Evolutionary conservation across 495 filamentous ascomycete species (phyloP), one percentile per base, ranked within the genome.

Genomic region (Ramalina intermedia): DNA sequence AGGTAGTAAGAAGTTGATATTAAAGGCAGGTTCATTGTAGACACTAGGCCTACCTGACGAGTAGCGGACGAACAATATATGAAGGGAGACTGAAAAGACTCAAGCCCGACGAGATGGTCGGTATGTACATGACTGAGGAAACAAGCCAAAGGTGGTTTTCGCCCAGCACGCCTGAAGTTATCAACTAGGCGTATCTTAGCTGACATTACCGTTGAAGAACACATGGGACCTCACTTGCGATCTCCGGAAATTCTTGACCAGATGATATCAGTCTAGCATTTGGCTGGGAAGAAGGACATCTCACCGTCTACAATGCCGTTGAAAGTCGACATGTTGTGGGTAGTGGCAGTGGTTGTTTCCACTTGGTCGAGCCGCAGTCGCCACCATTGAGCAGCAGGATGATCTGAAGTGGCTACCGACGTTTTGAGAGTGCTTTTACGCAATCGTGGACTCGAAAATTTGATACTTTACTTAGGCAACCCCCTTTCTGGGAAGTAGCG

Each of bases 71-170:
- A 95, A 64, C 89, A 95, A 62, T 94, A 94, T 41, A 96, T 76
- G 55, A 93, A 94, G 0, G 85, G 82, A 21, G 82, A 72, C 33
- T 75, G 75, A 43, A 84, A 71, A 43, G 69, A 79, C 58, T 95
- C 90, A 24, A 96, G 72, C 1, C 90, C 90, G 49, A 74, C 75
- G 6, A 95, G 73, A 63, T 96, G 89, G 53, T 96, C 89, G 49
- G 82, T 93, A 61, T 96, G 90, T 11, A 94, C 81, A 74, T 96
- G 90, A 58, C 83, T 90, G 37, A 96, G 71, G 59, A 96, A 94
- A 60, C 84, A 94, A 14, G 85, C 88, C 39, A 93, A 60, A 2
- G 89, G 85, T 26, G 83, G 71, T 24, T 63, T 69, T 16, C 62
- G 63, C 1, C 68, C 71, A 17, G 67, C 70, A 18, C 67, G 67